Base-by-base conservation (phyloP, 2,329 filamentous ascomycete species). In the Trichophyton verrucosum region DNA sequence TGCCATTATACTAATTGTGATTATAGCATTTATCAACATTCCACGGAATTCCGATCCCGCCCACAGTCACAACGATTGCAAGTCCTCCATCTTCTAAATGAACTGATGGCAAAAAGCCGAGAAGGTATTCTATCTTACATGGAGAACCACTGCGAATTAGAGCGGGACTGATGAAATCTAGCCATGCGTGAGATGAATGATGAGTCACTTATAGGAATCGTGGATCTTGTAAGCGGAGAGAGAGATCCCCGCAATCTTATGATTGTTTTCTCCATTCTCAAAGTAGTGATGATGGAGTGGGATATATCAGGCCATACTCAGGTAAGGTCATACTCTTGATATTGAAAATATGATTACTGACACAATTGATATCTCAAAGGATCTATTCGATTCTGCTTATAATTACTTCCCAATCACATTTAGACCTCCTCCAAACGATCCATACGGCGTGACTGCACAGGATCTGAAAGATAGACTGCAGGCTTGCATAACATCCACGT, bases 351-450 rank as follows among this genome's bases (percentile, higher is more conserved):
- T 13, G 33, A 30, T 47, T 40, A 20, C 17, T 38, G 13, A 58
- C 51, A 38, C 15, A 33, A 3, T n/a, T 1, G 33, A 38, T 30
- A 11, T 2, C 17, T 53, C 57, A 58, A 62, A 76, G 77, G 68
- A 72, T 33, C 75, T 87, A 51, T 87, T 87, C 68, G 85, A 88
- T 65, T 79, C 84, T 2, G 84, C 86, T 17, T 88, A 86, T 72
- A 86, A 86, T 66, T 88, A 88, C 70, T 88, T 87, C 68, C 85
- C 85, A 0, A 87, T 88, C 65, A 87, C 85, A 0, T 88, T 87
- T 72, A 80, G 82, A 66, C 84, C 85, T 9, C 85, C 85, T 1
- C 85, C 84, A 9, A 84, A 86, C 64, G 85, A 87, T 67, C 84
- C 84, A 0, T 87, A 86, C 63, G 82, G 83, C 1, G 86, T 88